Evolutionary conservation across 2,329 filamentous ascomycete species (phyloP), one percentile per base, ranked within the genome.

Genomic region (Botrytis pseudocinerea): DNA sequence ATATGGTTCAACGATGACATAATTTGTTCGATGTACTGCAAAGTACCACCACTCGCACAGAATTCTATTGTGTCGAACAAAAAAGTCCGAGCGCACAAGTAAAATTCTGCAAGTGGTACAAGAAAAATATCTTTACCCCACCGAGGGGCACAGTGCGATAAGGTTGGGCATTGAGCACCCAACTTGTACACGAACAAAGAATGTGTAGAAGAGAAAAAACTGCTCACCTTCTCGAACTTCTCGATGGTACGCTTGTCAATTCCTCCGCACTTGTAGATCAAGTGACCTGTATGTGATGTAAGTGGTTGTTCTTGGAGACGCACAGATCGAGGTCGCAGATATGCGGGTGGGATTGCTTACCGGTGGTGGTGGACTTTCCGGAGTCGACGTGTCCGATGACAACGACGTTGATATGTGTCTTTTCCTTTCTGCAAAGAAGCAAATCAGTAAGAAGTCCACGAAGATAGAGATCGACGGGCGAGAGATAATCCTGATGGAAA

Each of bases 251-350:
- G 95, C 91, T 95, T 94, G 93, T 99, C 96, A 85, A 98, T 99
- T 94, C 96, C 96, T 92, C 96, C 96, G 90, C 96, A 98, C 93
- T 99, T 95, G 94, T 98, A 98, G 93, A 99, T 98, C 91, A 99
- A 92, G 90, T 95, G 91, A 86, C 91, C 90, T 82, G 86, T 92
- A 85, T 75, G 59, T 70, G 72, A 62, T 80, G 72, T 78, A 74
- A 75, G 68, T 73, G 60, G 4, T n/a, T 42, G 66, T 71, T 71
- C 74, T 68, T 70, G 69, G 63, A 10, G 65, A 46, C 69, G 2
- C 9, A 18, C 60, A 69, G 12, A 61, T 74, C 48, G 62, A 22
- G 6, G 63, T 60, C 6, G 35, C 28, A 28, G 3, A 61, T 44
- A 54, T 59, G 64, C 62, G 32, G 38, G 44, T 46, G 44, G 54